Evolutionary conservation across 2,329 filamentous ascomycete species (phyloP).

Genomic region (Shiraia bambusicola): DNA sequence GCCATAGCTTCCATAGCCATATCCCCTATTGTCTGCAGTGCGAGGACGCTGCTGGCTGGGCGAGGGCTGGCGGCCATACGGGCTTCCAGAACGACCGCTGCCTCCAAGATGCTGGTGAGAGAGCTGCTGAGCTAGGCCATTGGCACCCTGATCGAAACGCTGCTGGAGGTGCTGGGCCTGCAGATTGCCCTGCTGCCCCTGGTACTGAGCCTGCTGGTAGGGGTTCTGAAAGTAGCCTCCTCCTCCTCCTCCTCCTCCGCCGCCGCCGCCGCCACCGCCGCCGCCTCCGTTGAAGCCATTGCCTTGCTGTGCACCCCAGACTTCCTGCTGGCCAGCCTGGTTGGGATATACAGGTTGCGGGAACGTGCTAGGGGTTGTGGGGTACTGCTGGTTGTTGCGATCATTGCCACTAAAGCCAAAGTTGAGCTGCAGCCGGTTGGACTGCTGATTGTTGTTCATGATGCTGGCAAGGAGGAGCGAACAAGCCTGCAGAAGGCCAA

Average conservation of each 20-base stretch:
- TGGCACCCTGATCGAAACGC: conserved; percentile 76
- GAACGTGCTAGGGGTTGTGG: conserved; percentile 88
- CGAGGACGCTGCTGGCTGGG: conserved; percentile 75
- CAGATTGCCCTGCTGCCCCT: conserved; percentile 52
- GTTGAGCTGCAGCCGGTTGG: conserved; percentile 55
- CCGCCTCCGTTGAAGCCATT: conserved; percentile 42
- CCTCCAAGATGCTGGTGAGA: conserved; percentile 89
- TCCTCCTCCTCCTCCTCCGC: too few relatives aligned
- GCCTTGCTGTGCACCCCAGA: conserved; percentile 55
- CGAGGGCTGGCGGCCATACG: conserved; percentile 69
- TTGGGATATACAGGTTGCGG: conserved; percentile 80
- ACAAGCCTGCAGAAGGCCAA: conserved; percentile 5
- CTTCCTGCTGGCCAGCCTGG: conserved; percentile 62
- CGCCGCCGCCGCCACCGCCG: too few relatives aligned
- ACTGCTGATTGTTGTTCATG: conserved; percentile 43
- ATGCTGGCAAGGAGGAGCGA: conserved; percentile 9
- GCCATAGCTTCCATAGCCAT: conserved; percentile 65
- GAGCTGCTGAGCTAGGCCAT: conserved; percentile 91
- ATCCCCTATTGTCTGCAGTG: conserved; percentile 70
- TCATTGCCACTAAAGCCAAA: conserved; percentile 49
- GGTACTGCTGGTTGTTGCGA: conserved; percentile 48
- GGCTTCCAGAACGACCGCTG: conserved; percentile 65
- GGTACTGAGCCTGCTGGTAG: conserved; percentile 49
- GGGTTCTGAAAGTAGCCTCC: conserved; percentile 56
- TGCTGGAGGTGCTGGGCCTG: conserved; percentile 56